Base-by-base conservation (phyloP, 805 yeast genomes). In the Starmera dryadoides region DNA sequence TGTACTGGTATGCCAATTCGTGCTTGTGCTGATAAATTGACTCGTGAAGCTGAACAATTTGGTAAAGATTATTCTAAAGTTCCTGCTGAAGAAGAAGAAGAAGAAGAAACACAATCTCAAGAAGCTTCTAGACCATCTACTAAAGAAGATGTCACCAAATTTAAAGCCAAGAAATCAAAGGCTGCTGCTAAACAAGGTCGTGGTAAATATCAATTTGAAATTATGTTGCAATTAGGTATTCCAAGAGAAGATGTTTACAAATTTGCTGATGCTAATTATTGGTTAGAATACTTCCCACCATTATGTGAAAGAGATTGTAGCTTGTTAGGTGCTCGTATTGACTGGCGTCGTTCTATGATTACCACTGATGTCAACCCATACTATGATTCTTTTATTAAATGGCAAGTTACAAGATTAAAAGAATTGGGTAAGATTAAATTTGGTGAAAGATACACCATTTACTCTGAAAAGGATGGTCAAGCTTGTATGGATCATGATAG, bases 401-500 rank as follows among this genome's bases (percentile, higher is more conserved):
- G 98, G 98, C 96, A 88, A 66, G 86, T 93, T 79, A 86, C 81
- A 66, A 72, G 81, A 59, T 78, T 93, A 62, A 86, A 79, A 69
- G 88, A 77, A 35, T 66, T 73, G 42, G 95, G 91, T 47, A 91
- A 87, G 68, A 88, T 93, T 68, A 93, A 91, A 71, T 93, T 93
- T 53, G 98, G 98, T 64, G 95, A 91, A 71, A 82, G 98, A 69
- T 86, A 88, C 72, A 93, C 98, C 50, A 86, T 93, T 56, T 93
- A 86, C 68, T 89, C 98, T 32, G 95, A 88, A 60, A 91, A 86
- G 68, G 98, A 93, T 66, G 97, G 97, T 48, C 98, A 93, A 72
- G 94, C 98, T 30, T 93, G 98, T 73, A 89, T 93, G 91, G 98
- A 93, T 65, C 98, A 93, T 64, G 98, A 93, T 66, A 82, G 98